Base-by-base conservation (phyloP, 2,329 filamentous ascomycete genomes). In the Aspergillus thermomutatus region DNA sequence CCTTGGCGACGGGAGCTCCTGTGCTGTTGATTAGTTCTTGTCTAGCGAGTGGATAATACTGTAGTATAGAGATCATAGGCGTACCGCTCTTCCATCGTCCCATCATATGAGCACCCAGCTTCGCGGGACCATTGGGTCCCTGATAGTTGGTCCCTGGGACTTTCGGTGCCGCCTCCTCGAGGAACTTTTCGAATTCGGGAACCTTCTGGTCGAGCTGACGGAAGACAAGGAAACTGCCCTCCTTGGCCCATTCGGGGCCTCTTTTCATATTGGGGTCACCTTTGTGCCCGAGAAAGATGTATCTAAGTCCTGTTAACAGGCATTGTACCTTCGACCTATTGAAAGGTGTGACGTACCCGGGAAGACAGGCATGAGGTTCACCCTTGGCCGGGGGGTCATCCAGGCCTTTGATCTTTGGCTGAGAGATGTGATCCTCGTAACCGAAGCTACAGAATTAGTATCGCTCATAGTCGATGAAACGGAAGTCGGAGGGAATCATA, bases 141-240 rank as follows among this genome's bases (percentile, higher is more conserved):
- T 49, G 54, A 37, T 76, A 71, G 48, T 53, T 51, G 17, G 52
- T 62, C 41, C 28, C 41, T n/a, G 48, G 40, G 5, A 52, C 50
- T 1, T 57, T 61, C 54, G 46, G 54, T 25, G 69, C 67, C 26
- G 73, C 70, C 2, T 68, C 60, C 23, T 74, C 64, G 14, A 78
- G 55, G 60, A 76, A 78, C 54, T 45, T 50, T 52, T 79, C 64
- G 51, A 77, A 79, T 53, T 78, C 77, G 2, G 73, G 75, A 3
- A 79, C 77, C 3, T 77, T 72, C 59, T 80, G 74, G 51, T 74
- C 66, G 1, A 79, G 70, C 57, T 78, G 73, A 14, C 77, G 75
- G 64, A 80, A 79, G 21, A 67, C 73, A 9, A 79, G 66, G 47
- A 77, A 79, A 59, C 75, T 78, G 3, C 77, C 77, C 46, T 79